A percentile compares a stretch with the other conserved stretches of the same genome.
Evolutionary conservation across 441 rosid genomes (phyloP).

Genomic region (Populus hybrid): DNA sequence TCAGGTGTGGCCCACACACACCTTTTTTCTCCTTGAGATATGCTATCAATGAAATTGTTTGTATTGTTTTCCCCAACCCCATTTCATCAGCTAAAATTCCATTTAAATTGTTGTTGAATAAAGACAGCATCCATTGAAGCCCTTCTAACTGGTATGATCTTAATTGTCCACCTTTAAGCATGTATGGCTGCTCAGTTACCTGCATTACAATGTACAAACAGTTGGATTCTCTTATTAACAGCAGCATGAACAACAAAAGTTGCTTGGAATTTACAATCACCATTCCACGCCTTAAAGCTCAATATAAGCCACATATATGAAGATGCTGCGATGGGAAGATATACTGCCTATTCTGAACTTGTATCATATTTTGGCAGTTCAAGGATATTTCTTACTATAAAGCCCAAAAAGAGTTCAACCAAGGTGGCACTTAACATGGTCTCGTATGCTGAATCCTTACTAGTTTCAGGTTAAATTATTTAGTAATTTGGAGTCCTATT

Average conservation of each 20-base stretch:
- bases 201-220: constrained; percentile 34
- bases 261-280: neutral
- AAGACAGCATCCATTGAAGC: constrained; percentile 99
- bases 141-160: constrained; percentile 96
- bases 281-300: neutral
- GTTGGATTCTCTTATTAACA: constrained; percentile 23
- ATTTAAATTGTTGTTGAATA: constrained; percentile 95
- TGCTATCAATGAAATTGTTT: constrained; percentile 91
- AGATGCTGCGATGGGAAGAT: neutral
- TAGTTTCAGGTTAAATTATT: neutral
- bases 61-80: constrained; percentile 99
- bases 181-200: constrained; percentile 95
- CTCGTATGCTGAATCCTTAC: neutral
- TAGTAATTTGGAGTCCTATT: neutral
- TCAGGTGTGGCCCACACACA: constrained; percentile 86
- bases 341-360: neutral
- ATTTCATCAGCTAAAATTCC: constrained; percentile 99
- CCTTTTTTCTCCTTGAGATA: constrained; percentile 91
- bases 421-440: neutral
- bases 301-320: neutral
- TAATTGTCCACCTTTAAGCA: constrained; percentile 94
- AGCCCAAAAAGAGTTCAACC: neutral
- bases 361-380: neutral
- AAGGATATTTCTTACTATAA: neutral
- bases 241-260: neutral